Conservation (phyloP, 2,329 filamentous ascomycete species). For the Verticillium albo-atrum region DNA sequence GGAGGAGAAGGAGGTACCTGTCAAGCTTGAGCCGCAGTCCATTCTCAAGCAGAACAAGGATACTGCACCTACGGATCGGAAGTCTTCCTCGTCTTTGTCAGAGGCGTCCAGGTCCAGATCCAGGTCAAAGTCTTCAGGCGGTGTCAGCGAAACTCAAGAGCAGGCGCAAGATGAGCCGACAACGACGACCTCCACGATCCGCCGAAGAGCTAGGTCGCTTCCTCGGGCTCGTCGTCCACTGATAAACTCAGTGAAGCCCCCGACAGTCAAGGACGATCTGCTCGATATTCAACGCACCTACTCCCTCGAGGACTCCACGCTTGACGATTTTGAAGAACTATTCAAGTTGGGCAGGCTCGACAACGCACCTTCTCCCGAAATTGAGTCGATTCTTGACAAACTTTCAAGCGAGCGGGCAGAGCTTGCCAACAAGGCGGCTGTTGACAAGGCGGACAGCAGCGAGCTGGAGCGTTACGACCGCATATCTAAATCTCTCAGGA, state of each 20-base stretch:
- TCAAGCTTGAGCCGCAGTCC: not conserved
- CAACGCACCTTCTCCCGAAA: slow-evolving; percentile 3
- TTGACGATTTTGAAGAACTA: slow-evolving; percentile 54
- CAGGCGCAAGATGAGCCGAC: slow-evolving; percentile 15
- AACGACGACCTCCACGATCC: slow-evolving; percentile 4
- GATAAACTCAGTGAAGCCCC: slow-evolving; percentile 48
- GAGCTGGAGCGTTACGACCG: slow-evolving; percentile 41
- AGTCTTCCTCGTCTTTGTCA: not conserved
- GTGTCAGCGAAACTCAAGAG: slow-evolving; percentile 14
- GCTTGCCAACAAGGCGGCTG: slow-evolving; percentile 4
- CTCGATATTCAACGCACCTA: slow-evolving; percentile 46
- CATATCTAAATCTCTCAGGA: slow-evolving; percentile 49
- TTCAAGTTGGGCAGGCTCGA: slow-evolving; percentile 18
- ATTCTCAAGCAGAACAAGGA: slow-evolving; percentile 5
- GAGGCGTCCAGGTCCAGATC: not conserved
- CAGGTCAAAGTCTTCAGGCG: not conserved
- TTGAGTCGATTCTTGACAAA: slow-evolving; percentile 13
- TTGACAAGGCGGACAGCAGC: slow-evolving; percentile 24
- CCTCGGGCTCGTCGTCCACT: slow-evolving; percentile 41
- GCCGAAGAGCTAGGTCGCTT: slow-evolving; percentile 30
- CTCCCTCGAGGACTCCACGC: slow-evolving; percentile 54
- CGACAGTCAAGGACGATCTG: slow-evolving; percentile 52
- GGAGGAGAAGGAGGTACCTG: slow-evolving; percentile 1
- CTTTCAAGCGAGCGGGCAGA: slow-evolving; percentile 12
- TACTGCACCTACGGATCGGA: slow-evolving; percentile 6